Percentiles rank a stretch among this genome's conserved stretches.
phyloP scores from a whole-genome alignment of 1,284 basidiomycete species.

The Cutaneotrichosporon sp. region DNA sequence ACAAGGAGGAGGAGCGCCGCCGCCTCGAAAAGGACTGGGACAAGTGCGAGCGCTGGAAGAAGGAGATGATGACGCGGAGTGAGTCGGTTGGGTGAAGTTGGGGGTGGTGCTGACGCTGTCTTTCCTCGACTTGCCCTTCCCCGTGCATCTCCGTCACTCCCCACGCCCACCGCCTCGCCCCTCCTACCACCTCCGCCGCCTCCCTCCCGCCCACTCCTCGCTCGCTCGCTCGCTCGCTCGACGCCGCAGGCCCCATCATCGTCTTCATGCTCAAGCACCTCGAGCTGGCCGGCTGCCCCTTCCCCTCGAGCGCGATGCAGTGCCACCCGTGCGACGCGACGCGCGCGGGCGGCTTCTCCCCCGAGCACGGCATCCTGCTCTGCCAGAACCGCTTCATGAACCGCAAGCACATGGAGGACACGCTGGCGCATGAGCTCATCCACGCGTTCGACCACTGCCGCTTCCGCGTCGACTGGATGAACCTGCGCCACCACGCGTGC shows the following conservation, averaged over 20 bases:
- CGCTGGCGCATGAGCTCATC: conserved; percentile 90
- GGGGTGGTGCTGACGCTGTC: background rate
- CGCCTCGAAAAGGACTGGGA: conserved; percentile 54
- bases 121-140: no score
- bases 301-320: conserved; percentile 67
- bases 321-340: conserved; percentile 77
- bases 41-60: conserved; percentile 57
- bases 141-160: background rate
- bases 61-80: conserved; percentile 55
- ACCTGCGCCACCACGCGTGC: conserved; percentile 91
- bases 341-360: conserved; percentile 78
- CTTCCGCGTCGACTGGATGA: conserved; percentile 89
- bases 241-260: conserved; percentile 69
- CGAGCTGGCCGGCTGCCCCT: conserved; percentile 65
- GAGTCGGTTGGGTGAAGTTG: conserved; percentile 15
- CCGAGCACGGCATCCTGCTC: conserved; percentile 73
- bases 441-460: conserved; percentile 94
- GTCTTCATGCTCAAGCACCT: conserved; percentile 89
- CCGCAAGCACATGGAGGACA: conserved; percentile 88
- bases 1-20: conserved; percentile 24
- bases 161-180: no score
- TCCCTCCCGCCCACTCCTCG: no score
- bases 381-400: conserved; percentile 80
- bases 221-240: background rate
- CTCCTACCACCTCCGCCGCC: no score